These are phyloP conservation scores for Candida nanaspora DNA, from an alignment of 805 yeast genomes.

Conservation along the genomic window DNA sequence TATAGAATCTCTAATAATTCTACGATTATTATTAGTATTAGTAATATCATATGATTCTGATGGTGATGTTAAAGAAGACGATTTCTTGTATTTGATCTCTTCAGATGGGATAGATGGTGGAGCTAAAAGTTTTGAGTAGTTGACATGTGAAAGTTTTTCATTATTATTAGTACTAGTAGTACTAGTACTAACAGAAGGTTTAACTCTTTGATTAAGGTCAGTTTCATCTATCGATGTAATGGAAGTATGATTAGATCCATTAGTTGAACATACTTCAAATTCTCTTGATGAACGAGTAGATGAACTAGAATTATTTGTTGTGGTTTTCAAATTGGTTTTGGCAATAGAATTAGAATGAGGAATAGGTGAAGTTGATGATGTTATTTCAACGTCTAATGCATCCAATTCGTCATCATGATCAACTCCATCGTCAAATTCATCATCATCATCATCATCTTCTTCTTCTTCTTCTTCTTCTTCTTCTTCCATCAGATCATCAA, in stretches of 20 bases:
- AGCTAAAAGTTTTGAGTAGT: slow-evolving; percentile 1
- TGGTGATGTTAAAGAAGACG: too few species aligned
- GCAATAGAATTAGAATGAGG: too few species aligned
- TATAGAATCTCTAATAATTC: slow-evolving; percentile 23
- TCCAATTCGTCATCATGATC: slow-evolving; percentile 8
- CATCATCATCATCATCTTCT: slow-evolving; percentile 14
- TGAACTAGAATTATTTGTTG: not conserved
- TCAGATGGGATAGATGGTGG: not conserved
- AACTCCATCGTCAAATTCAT: slow-evolving; percentile 17
- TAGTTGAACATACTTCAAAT: not conserved
- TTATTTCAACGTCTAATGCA: too few species aligned
- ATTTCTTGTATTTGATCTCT: too few species aligned
- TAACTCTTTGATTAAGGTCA: not conserved
- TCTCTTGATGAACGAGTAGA: slow-evolving; percentile 1
- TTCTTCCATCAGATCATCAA: slow-evolving; percentile 8
- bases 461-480: slow-evolving; percentile 19
- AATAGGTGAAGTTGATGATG: too few species aligned
- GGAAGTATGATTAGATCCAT: not conserved
- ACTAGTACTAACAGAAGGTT: too few species aligned
- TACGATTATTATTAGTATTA: slow-evolving; percentile 16
- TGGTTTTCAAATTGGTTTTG: too few species aligned
- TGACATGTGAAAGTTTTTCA: not conserved
- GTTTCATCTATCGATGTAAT: not conserved
- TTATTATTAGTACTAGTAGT: too few species aligned
- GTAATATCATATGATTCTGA: too few species aligned